phyloP scores from a whole-genome alignment of 345 rosid genomes.

The Ailanthus altissimus region DNA sequence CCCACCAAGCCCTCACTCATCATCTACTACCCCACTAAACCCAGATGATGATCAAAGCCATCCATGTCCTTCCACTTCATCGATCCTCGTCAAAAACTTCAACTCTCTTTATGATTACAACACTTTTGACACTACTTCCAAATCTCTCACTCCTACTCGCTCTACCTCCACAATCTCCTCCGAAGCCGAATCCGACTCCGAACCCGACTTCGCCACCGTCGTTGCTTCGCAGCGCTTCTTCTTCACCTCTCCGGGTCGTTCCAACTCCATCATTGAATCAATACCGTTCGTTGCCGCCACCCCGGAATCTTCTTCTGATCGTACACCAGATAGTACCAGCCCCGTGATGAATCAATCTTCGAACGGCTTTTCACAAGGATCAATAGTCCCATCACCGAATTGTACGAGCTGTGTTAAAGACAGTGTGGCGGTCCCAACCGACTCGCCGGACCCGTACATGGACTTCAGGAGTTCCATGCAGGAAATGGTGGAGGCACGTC shows the following conservation, averaged over 20 bases:
- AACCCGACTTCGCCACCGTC: slow-evolving; percentile 66
- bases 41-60: slow-evolving; percentile 16
- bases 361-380: background rate
- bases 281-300: slow-evolving; percentile 32
- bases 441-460: slow-evolving; percentile 81
- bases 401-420: slow-evolving; percentile 27
- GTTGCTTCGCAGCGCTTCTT: slow-evolving; percentile 88
- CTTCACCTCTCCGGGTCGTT: slow-evolving; percentile 84
- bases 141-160: background rate
- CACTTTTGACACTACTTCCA: slow-evolving; percentile 26
- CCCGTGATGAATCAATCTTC: background rate
- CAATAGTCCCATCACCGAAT: background rate
- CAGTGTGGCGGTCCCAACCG: slow-evolving; percentile 59
- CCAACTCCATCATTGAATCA: slow-evolving; percentile 85
- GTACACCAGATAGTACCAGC: background rate
- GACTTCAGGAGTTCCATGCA: slow-evolving; percentile 93
- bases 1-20: slow-evolving; percentile 27
- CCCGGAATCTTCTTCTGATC: slow-evolving; percentile 24
- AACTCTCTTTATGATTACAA: slow-evolving; percentile 46
- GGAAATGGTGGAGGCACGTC: slow-evolving; percentile 90
- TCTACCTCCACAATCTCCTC: slow-evolving; percentile 12
- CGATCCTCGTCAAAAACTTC: slow-evolving; percentile 37
- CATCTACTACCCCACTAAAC: slow-evolving; percentile 7
- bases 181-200: slow-evolving; percentile 27
- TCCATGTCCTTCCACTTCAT: slow-evolving; percentile 22